Base-by-base conservation (phyloP, 352 stramenopile species). In the Pythium chondricola region DNA sequence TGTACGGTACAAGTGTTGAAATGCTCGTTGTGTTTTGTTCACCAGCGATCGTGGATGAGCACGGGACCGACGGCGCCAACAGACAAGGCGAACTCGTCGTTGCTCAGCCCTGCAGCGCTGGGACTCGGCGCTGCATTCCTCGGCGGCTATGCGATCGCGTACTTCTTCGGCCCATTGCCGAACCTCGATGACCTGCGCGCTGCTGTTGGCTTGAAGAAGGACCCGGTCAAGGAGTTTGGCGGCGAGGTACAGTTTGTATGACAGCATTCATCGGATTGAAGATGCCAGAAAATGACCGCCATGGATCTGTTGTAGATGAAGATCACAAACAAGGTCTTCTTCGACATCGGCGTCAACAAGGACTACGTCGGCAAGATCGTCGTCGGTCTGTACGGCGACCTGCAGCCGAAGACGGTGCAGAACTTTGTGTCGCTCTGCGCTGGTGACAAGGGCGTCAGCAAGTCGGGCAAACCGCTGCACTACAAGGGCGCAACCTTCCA, bases 341-440 rank as follows among this genome's bases (percentile, higher is more conserved):
- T 99, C 58, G 95, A 98, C 63, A 85, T 99, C 32, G 81, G 88
- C 48, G 97, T 99, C 61, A 94, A 97, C 56, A 93, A 94, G 45
- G 67, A 95, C 43, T 75, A 85, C 43, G 81, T 87, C 16, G 86
- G 88, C 13, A 83, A 88, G 55, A 86, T 93, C 54, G 70, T 93
- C 8, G 68, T 93, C 33, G 80, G 79, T 0, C 55, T 91, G 20
- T 94, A 88, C 55, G 81, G 76, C 49, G 67, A 93, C 37, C 62
- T 76, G 39, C 76, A 88, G 58, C 81, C 83, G 10, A 86, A 83
- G 33, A 91, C 81, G 6, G 79, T 84, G 10, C 74, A 78, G 14
- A 92, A 92, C 63, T 92, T 92, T 58, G 61, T 74, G 10, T 66
- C 81, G 24, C 52, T 95, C 32, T 95, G 84, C 64, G 80, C 81